Evolutionary conservation across 208 protist genomes (phyloP), one percentile per base, ranked within the genome.

Genomic region (Leptomonas seymouri): DNA sequence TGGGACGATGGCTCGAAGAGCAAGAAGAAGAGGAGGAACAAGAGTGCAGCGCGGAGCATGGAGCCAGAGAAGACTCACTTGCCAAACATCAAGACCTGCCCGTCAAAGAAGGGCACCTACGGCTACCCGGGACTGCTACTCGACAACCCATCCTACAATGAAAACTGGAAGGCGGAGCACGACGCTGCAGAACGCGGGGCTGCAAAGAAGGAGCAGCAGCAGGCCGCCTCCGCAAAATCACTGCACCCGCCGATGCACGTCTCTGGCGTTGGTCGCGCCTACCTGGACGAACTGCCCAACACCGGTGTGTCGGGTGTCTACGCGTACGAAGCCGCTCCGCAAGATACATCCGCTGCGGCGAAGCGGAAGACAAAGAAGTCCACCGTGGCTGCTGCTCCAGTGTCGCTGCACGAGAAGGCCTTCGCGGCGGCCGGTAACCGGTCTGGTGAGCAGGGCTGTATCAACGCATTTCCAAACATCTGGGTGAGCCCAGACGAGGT

Each of bases 41-140:
- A 71, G 44, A 53, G 1, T 15, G 18, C 50, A 36, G 27, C 46
- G 20, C 36, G 12, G 7, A 8, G 11, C 23, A 36, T 49, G 36
- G 81, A 79, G 44, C 45, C 66, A 30, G 28, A 28, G 21, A 76
- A 78, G 60, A 56, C 48, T 20, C 36, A 74, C n/a, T 74, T 93
- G 50, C 88, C 87, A 0, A 96, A 96, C 66, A 84, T 96, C 67
- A 93, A 90, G 57, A 94, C 91, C 11, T 81, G 79, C 39, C 89
- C 77, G 0, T 8, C 73, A 1, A 94, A 94, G 75, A 96, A 93
- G 78, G 91, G 91, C 39, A 94, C 89, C 14, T 96, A 93, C 64
- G 91, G 91, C 56, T 72, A 76, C 36, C 81, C 86, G 3, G 91
- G 91, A 16, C 57, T 83, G 50, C 73, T 93, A 25, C 79, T 96